phyloP scores from a whole-genome alignment of 1,284 basidiomycete genomes.

The Phenoliferia sp. region DNA sequence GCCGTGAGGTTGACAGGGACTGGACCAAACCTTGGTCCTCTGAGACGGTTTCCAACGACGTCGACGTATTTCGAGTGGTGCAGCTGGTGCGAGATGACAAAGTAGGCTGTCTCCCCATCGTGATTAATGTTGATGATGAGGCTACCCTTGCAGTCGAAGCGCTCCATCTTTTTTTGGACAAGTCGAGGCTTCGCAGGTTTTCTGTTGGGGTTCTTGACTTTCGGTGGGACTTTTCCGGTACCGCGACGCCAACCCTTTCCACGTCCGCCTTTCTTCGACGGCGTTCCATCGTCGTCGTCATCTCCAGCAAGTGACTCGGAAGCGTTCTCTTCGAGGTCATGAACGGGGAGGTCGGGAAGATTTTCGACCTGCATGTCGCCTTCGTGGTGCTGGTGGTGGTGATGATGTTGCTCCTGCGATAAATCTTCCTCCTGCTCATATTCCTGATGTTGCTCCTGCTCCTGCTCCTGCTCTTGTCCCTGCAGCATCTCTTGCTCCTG shows the following conservation, averaged over 20 bases:
- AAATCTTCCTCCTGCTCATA: no score
- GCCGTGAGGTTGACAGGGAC: neutral
- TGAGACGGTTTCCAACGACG: conserved; percentile 6
- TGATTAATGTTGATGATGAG: conserved; percentile 7
- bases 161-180: conserved; percentile 2
- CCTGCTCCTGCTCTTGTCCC: no score
- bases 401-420: no score
- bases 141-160: conserved; percentile 6
- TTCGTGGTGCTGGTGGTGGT: neutral
- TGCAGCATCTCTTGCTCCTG: no score
- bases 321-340: neutral
- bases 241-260: neutral
- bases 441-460: no score
- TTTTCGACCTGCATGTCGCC: neutral
- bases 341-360: neutral
- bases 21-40: neutral
- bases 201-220: neutral
- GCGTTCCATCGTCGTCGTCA: neutral
- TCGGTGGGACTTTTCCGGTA: neutral
- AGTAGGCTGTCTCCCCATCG: neutral
- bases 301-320: neutral
- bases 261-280: neutral
- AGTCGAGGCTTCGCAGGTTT: neutral
- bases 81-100: conserved; percentile 2
- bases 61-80: conserved; percentile 7